Evolutionary conservation across 306 rosid species (phyloP), one percentile per base, ranked within the genome.

Genomic region (Carpinus fangiana): DNA sequence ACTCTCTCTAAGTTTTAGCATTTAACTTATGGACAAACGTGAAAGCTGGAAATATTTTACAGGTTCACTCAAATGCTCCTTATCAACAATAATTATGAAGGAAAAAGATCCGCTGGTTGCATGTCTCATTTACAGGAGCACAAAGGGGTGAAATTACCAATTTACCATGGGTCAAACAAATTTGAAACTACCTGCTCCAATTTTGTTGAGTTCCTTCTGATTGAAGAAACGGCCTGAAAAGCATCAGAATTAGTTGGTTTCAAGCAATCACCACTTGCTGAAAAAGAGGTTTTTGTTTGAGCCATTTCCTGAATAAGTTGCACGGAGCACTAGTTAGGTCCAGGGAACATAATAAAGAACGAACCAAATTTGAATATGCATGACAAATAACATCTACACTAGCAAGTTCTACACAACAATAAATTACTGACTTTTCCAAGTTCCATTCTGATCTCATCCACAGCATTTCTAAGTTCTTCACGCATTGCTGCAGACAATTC

Each of bases 121-220:
- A 17, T 66, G 9, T 66, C 28, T 4, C 47, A 66, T 66, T 8
- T n/a, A n/a, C 28, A 38, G 38, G 72, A 41, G 20, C 9, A 38
- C 26, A 8, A 67, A 65, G 57, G 47, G 65, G 14, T 55, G 45
- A 84, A 41, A 45, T 18, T 41, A 17, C 50, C 16, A 84, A 41
- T 34, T 18, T 41, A 17, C 50, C 31, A 23, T 20, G 5, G 28
- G 31, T 0, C 26, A 68, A 8, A 53, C 34, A 18, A 54, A 54
- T 47, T 56, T 45, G n/a, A 73, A 41, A 55, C 10, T 84, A 93
- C 99, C 94, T 93, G 91, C 82, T 89, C 98, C 89, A 88, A 78
- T 89, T 90, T 88, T 64, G 88, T 65, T 72, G 94, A 88, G 81
- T 90, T 90, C 88, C 86, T 86, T 85, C 85, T 87, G 76, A 80